phyloP scores from a whole-genome alignment of 129 eudicot genomes.

The Artemisia tridentata region DNA sequence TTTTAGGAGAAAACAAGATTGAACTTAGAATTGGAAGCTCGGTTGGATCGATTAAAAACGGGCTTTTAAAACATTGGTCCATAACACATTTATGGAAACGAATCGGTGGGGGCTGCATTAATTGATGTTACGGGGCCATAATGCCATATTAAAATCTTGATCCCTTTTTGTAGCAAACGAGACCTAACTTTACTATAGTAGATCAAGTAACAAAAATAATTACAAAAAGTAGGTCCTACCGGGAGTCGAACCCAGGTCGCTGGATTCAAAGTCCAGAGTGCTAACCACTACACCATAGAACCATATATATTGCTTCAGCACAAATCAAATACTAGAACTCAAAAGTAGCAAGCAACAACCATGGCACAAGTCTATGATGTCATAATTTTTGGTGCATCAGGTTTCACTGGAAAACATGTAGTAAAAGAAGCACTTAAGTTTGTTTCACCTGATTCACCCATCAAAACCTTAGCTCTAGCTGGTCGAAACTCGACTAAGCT shows the following conservation, averaged over 20 bases:
- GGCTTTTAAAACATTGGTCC: too few relatives aligned
- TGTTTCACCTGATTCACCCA: constrained; percentile 57
- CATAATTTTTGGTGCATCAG: constrained; percentile 83
- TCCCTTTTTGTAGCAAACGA: too few relatives aligned
- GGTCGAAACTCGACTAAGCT: constrained; percentile 48
- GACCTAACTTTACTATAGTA: not conserved
- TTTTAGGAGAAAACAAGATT: too few relatives aligned
- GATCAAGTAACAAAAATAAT: not conserved
- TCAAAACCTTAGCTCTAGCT: constrained; percentile 62
- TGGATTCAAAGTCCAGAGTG: constrained; percentile 99
- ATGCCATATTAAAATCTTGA: too few relatives aligned
- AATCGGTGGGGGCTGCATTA: too few relatives aligned
- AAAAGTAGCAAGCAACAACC: not conserved
- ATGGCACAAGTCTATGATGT: constrained; percentile 48
- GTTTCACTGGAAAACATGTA: constrained; percentile 89
- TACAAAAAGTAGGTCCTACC: constrained; percentile 70
- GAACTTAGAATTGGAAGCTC: too few relatives aligned
- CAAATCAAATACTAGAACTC: not conserved
- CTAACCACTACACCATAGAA: constrained; percentile 99
- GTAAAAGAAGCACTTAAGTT: constrained; percentile 82
- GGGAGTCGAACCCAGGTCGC: constrained; percentile 99
- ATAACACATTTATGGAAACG: too few relatives aligned
- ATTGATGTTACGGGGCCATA: too few relatives aligned
- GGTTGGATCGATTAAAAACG: too few relatives aligned
- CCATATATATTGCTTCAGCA: constrained; percentile 16